Evolutionary conservation across 2,329 filamentous ascomycete genomes (phyloP).

Genomic region (Metarhizium brunneum): DNA sequence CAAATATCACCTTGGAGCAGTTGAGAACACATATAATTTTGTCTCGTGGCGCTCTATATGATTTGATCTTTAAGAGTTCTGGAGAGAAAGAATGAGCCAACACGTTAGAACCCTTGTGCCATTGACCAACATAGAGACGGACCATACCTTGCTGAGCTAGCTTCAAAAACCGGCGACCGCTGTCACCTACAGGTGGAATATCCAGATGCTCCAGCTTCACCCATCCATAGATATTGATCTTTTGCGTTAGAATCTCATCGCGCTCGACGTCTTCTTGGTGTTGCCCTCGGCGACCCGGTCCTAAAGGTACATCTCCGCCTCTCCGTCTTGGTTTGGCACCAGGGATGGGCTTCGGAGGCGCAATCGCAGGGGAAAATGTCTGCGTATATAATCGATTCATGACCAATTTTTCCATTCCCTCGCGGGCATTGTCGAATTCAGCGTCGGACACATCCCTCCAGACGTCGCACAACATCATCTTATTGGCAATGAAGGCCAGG

Average conservation of each 20-base stretch:
- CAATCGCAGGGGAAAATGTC: slow-evolving; percentile 91
- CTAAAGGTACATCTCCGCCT: slow-evolving; percentile 58
- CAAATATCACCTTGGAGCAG: slow-evolving; percentile 99
- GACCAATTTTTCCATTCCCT: slow-evolving; percentile 98
- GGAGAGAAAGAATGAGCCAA: slow-evolving; percentile 7
- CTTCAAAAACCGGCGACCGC: slow-evolving; percentile 77
- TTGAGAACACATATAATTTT: slow-evolving; percentile 98
- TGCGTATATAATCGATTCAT: slow-evolving; percentile 97
- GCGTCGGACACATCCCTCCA: slow-evolving; percentile 94
- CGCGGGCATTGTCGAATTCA: slow-evolving; percentile 95
- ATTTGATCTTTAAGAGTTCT: slow-evolving; percentile 94
- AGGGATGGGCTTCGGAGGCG: slow-evolving; percentile 64
- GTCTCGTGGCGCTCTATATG: slow-evolving; percentile 91
- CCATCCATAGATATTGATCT: slow-evolving; percentile 96
- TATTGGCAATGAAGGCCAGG: slow-evolving; percentile 90
- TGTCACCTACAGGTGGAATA: slow-evolving; percentile 75
- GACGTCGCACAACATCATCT: slow-evolving; percentile 95
- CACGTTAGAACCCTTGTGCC: slow-evolving; percentile 6
- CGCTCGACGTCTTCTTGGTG: slow-evolving; percentile 97
- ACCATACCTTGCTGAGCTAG: slow-evolving; percentile 73
- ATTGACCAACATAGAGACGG: not conserved
- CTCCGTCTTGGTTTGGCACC: slow-evolving; percentile 59
- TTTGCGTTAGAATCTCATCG: slow-evolving; percentile 91
- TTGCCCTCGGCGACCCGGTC: slow-evolving; percentile 81
- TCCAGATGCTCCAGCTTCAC: slow-evolving; percentile 88